phyloP scores from a whole-genome alignment of 2,329 filamentous ascomycete genomes.

The Aspergillus ochraceus region DNA sequence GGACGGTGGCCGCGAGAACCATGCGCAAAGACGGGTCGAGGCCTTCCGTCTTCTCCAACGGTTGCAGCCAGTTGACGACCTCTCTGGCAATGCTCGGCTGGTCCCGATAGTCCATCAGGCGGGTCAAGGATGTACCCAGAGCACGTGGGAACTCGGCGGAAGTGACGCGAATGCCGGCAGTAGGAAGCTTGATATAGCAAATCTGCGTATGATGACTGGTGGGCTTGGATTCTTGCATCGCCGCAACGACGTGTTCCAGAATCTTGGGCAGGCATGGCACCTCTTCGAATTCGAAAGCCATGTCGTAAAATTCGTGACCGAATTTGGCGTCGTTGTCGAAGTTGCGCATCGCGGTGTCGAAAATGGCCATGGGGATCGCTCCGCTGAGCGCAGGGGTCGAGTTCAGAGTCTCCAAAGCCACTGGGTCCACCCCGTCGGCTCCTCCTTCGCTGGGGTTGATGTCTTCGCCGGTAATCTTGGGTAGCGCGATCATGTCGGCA shows the following conservation, averaged over 20 bases:
- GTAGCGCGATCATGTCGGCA: constrained; percentile 59
- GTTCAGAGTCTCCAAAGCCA: constrained; percentile 63
- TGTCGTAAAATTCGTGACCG: constrained; percentile 75
- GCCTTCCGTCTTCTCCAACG: constrained; percentile 45
- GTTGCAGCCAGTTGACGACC: constrained; percentile 51
- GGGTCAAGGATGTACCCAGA: constrained; percentile 64
- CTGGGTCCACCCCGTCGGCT: constrained; percentile 54
- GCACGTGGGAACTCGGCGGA: constrained; percentile 73
- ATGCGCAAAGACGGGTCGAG: constrained; percentile 55
- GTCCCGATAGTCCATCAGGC: constrained; percentile 56
- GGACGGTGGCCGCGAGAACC: constrained; percentile 48
- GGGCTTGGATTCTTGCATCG: constrained; percentile 61
- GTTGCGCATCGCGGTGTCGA: constrained; percentile 80
- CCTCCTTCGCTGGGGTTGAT: constrained; percentile 55
- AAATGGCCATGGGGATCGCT: constrained; percentile 91
- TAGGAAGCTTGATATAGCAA: constrained; percentile 70
- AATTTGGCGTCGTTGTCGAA: constrained; percentile 66
- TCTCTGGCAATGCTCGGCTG: constrained; percentile 45
- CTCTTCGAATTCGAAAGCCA: constrained; percentile 70
- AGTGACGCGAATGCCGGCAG: constrained; percentile 63
- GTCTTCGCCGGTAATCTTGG: constrained; percentile 62
- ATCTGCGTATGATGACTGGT: constrained; percentile 63
- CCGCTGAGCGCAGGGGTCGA: constrained; percentile 81
- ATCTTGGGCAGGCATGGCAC: constrained; percentile 67
- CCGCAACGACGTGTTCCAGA: constrained; percentile 68